Conservation (phyloP, 495 filamentous ascomycete species). For the Lepraria neglecta region DNA sequence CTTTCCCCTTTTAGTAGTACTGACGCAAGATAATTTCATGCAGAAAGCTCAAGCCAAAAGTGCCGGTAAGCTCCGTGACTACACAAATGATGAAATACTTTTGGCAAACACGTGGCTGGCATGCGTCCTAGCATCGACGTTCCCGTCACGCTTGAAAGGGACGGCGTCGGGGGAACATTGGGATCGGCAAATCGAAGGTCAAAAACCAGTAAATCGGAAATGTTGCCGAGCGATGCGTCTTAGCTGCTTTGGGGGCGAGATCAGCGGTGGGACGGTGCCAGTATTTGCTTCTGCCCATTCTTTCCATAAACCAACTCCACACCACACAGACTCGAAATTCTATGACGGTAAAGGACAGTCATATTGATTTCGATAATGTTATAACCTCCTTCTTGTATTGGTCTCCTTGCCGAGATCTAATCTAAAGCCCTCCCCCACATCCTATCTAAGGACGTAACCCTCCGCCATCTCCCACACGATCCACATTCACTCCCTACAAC, state of each 20-base stretch:
- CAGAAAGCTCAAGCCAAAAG: not conserved
- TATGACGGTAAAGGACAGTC: not conserved
- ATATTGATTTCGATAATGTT: not conserved
- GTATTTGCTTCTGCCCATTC: too few relatives aligned
- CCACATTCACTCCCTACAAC: not conserved
- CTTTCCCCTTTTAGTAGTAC: conserved; percentile 3
- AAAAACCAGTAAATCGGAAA: not conserved
- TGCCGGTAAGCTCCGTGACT: not conserved
- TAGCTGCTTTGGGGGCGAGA: not conserved
- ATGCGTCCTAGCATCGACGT: not conserved
- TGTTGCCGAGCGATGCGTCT: not conserved
- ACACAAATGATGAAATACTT: not conserved
- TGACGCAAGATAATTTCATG: not conserved
- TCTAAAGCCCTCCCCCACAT: not conserved
- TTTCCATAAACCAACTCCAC: not conserved
- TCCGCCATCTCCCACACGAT: not conserved
- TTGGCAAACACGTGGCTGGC: conserved; percentile 8
- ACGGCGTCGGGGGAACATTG: conserved; percentile 9
- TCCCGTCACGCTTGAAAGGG: not conserved
- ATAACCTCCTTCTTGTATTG: not conserved
- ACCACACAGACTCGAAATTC: not conserved
- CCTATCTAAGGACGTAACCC: not conserved
- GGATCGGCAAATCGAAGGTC: conserved; percentile 7
- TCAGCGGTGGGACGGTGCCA: not conserved
- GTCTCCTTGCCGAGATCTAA: conserved; percentile 8